phyloP scores from a whole-genome alignment of 768 basidiomycete species.

The Daedalea quercina region DNA sequence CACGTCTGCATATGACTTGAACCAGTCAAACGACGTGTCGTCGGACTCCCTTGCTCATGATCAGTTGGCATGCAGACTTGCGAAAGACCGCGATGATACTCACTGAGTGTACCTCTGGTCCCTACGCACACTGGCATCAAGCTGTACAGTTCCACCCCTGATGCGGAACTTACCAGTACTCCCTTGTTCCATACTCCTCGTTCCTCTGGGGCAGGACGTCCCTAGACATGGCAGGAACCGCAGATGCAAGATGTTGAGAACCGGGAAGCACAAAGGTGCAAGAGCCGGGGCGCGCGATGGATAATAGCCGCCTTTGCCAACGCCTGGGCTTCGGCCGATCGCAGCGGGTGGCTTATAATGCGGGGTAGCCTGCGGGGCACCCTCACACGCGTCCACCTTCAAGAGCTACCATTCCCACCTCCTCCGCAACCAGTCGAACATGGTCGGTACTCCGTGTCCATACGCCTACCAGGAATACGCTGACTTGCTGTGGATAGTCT shows the following conservation, averaged over 20 bases:
- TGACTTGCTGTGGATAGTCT: conserved; percentile 38
- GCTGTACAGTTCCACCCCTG: neutral
- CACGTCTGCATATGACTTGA: conserved; percentile 77
- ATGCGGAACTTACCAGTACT: conserved; percentile 51
- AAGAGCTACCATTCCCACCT: neutral
- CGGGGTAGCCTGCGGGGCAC: conserved; percentile 6
- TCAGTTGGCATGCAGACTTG: neutral
- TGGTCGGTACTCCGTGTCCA: neutral
- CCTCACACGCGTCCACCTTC: neutral
- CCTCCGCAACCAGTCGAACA: neutral
- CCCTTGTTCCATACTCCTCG: conserved; percentile 59
- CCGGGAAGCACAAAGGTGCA: neutral
- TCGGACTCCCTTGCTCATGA: conserved; percentile 41
- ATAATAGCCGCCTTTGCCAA: neutral
- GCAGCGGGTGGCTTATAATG: conserved; percentile 4
- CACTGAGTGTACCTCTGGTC: conserved; percentile 65
- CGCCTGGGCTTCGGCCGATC: conserved; percentile 1
- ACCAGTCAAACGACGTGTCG: conserved; percentile 76
- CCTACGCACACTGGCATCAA: conserved; percentile 34
- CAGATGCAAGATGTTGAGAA: neutral
- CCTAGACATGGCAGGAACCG: neutral
- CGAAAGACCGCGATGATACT: conserved; percentile 19
- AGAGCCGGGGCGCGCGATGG: neutral
- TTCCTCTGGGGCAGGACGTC: conserved; percentile 50
- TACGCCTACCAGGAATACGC: neutral